Conservation (phyloP, 352 stramenopile genomes). For the Phytopythium montanum region DNA sequence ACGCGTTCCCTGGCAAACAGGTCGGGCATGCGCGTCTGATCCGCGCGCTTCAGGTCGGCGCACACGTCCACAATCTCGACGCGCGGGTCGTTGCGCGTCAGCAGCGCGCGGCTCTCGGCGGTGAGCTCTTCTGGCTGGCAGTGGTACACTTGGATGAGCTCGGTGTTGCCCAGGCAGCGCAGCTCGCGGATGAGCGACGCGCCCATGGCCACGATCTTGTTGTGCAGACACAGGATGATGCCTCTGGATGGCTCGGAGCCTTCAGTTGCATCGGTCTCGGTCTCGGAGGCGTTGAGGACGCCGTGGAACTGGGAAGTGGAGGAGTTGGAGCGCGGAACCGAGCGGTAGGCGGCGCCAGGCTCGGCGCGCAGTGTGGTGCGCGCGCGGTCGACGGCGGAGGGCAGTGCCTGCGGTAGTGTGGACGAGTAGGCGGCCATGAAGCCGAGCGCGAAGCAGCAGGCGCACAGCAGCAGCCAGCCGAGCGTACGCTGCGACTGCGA, state of each 20-base stretch:
- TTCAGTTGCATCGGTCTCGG: not conserved
- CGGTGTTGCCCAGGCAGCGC: too few relatives aligned
- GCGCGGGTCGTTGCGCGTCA: conserved; percentile 33
- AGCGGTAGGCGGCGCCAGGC: conserved; percentile 3
- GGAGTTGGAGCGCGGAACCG: not conserved
- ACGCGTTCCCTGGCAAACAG: conserved; percentile 20
- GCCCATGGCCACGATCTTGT: too few relatives aligned
- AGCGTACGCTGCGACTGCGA: conserved; percentile 14
- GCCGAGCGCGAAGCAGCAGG: conserved; percentile 35
- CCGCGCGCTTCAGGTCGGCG: conserved; percentile 23
- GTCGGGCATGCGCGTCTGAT: conserved; percentile 10
- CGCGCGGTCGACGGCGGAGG: conserved; percentile 3
- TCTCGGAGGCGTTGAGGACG: not conserved
- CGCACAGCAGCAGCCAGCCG: conserved; percentile 31
- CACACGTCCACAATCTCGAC: conserved; percentile 73
- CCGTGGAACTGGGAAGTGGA: not conserved
- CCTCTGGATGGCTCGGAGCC: conserved; percentile 14
- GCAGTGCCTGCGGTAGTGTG: conserved; percentile 13
- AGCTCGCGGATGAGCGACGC: too few relatives aligned
- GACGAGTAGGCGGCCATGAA: conserved; percentile 29
- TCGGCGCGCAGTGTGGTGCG: conserved; percentile 9
- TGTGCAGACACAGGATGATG: conserved; percentile 15
- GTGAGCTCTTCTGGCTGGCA: too few relatives aligned
- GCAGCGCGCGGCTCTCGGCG: conserved; percentile 24
- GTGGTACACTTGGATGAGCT: too few relatives aligned